Base-by-base conservation (phyloP, 2,329 filamentous ascomycete species). In the Claviceps fusiformis region DNA sequence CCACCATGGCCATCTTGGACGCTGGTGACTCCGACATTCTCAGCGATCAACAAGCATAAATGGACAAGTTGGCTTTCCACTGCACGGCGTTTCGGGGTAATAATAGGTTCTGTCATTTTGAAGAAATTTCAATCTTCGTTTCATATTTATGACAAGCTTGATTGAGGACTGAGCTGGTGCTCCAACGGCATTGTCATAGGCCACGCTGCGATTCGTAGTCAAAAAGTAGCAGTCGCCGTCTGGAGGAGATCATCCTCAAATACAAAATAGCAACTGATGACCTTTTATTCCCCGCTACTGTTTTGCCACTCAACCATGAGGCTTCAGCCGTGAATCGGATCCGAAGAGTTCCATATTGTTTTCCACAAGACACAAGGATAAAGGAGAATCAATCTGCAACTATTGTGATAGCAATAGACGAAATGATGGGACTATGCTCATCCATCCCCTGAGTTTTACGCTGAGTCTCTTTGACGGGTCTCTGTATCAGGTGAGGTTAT, bases 21-120 rank as follows among this genome's bases (percentile, higher is more conserved):
- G 90, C 91, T 72, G 93, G 92, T 84, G 87, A 97, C 84, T 95
- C 89, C 65, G 93, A 98, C 76, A 98, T 98, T 75, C 83, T 98
- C 67, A 85, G 79, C 76, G 84, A 89, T 75, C 83, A 84, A 73
- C 73, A 78, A 70, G 76, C 79, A 68, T 86, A 85, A 75, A 60
- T 60, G 53, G 56, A 59, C 52, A 50, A 35, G 52, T 49, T 45
- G 56, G 57, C 59, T 19, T 35, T 64, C 64, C 57, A 64, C 68
- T 67, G 60, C 59, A 68, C 63, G 73, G 75, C 74, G 73, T 76
- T 76, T 59, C 67, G 72, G 70, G 68, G 65, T 65, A 64, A 68
- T 19, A 65, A 60, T 59, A 51, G 64, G 67, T 64, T 51, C 65
- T 58, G 64, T 60, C 64, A 65, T 64, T 64, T 65, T 61, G 55